These are phyloP conservation scores for Hanseniaspora mollemarum DNA, from an alignment of 805 yeast species.

Conservation along the genomic window DNA sequence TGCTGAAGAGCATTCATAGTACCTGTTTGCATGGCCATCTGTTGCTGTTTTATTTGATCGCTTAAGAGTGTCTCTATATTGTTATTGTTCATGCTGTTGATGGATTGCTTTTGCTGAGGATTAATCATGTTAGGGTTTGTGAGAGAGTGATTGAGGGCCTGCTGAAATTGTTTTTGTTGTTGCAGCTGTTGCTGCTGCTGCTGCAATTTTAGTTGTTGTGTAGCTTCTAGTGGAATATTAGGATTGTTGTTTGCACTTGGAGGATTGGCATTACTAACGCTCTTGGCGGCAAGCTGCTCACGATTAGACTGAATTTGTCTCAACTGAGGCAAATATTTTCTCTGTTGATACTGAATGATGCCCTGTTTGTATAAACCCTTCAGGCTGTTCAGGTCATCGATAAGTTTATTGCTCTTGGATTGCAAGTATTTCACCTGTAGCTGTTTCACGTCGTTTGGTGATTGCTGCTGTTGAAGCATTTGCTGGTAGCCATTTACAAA, in stretches of 20 bases:
- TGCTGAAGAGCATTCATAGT: constrained; percentile 13
- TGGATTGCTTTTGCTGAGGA: constrained; percentile 16
- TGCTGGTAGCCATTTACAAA: constrained; percentile 15
- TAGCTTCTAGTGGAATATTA: constrained; percentile 9
- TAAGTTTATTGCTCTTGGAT: constrained; percentile 14
- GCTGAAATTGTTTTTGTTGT: constrained; percentile 18
- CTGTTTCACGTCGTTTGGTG: constrained; percentile 11
- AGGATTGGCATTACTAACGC: not conserved
- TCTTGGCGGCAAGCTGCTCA: constrained; percentile 7
- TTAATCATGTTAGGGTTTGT: constrained; percentile 15
- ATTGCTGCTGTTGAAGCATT: constrained; percentile 8
- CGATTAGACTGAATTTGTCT: constrained; percentile 14
- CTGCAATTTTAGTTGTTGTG: constrained; percentile 19
- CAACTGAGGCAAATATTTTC: constrained; percentile 13
- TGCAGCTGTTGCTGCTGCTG: constrained; percentile 18
- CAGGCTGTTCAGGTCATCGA: constrained; percentile 12
- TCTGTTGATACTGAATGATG: constrained; percentile 10
- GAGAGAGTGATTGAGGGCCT: constrained; percentile 7
- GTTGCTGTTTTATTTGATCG: constrained; percentile 14
- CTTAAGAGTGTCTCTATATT: constrained; percentile 9
- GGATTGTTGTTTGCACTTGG: not conserved
- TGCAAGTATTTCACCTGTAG: constrained; percentile 13
- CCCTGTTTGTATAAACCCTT: constrained; percentile 13
- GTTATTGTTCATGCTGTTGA: constrained; percentile 9
- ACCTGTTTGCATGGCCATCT: constrained; percentile 15